Percentiles rank a stretch among this genome's conserved stretches.
phyloP scores from a whole-genome alignment of 805 yeast species.

The Jamesozyma gamospora region DNA sequence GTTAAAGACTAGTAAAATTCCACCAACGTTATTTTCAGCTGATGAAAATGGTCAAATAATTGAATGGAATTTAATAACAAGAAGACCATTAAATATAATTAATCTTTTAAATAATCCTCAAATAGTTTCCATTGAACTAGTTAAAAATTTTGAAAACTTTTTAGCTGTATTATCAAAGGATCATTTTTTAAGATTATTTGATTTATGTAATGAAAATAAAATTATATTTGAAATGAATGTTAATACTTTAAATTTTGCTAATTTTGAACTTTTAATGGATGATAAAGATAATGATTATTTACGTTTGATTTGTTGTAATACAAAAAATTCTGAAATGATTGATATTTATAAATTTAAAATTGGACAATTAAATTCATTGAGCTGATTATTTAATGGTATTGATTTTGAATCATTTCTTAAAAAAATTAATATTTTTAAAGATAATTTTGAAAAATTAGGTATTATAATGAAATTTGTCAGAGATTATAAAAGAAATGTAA shows the following conservation, averaged over 20 bases:
- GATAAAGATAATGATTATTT: conserved; percentile 3
- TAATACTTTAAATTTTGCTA: conserved; percentile 28
- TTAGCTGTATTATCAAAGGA: conserved; percentile 19
- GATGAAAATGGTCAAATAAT: conserved; percentile 20
- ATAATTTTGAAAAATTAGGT: conserved; percentile 18
- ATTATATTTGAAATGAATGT: conserved; percentile 21
- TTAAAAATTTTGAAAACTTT: neutral
- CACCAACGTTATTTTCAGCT: conserved; percentile 14
- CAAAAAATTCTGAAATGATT: conserved; percentile 22
- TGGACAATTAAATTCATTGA: conserved; percentile 14
- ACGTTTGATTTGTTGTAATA: conserved; percentile 23
- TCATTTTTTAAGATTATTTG: conserved; percentile 17
- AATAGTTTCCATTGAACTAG: conserved; percentile 8
- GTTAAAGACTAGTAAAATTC: neutral
- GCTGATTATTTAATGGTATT: conserved; percentile 14
- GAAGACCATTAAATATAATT: conserved; percentile 15
- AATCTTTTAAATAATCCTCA: conserved; percentile 8
- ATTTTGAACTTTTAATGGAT: conserved; percentile 10
- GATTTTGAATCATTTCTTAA: conserved; percentile 7
- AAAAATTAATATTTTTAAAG: neutral
- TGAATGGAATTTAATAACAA: conserved; percentile 23
- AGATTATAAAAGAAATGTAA: conserved; percentile 4
- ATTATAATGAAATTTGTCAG: conserved; percentile 21
- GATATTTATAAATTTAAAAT: conserved; percentile 19
- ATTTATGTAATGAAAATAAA: neutral